These are phyloP conservation scores for Nakazawaea laoshanensis DNA, from an alignment of 805 yeast genomes.

Conservation along the genomic window DNA sequence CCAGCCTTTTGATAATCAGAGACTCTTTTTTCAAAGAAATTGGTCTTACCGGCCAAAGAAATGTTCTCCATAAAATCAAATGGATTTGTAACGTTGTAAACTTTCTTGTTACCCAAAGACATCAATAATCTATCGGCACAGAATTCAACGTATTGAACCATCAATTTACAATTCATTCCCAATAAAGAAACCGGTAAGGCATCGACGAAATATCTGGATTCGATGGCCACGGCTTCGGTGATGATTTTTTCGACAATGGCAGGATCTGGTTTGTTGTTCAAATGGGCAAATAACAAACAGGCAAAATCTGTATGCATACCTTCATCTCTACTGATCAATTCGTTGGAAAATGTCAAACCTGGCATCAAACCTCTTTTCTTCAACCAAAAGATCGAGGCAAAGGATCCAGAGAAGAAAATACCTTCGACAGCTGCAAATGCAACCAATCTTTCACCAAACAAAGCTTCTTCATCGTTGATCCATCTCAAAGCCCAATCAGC, in stretches of 20 bases:
- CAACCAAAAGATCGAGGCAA: conserved; percentile 97
- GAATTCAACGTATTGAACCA: conserved; percentile 98
- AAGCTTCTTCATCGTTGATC: conserved; percentile 82
- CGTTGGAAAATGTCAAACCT: conserved; percentile 95
- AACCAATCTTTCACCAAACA: conserved; percentile 91
- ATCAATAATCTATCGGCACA: conserved; percentile 93
- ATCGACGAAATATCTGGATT: conserved; percentile 89
- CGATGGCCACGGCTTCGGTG: conserved; percentile 92
- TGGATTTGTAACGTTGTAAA: conserved; percentile 84
- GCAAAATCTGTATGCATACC: conserved; percentile 99
- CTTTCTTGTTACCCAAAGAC: conserved; percentile 85
- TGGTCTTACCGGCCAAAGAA: conserved; percentile 96
- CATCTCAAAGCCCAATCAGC: conserved; percentile 99
- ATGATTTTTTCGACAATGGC: conserved; percentile 77
- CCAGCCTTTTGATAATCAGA: conserved; percentile 99
- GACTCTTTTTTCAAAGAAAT: conserved; percentile 98
- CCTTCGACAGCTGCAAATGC: conserved; percentile 99
- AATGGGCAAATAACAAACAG: conserved; percentile 87
- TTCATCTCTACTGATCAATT: conserved; percentile 95
- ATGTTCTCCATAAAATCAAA: conserved; percentile 99
- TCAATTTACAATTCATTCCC: conserved; percentile 90
- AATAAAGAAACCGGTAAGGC: conserved; percentile 89
- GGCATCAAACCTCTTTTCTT: conserved; percentile 99
- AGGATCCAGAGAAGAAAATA: conserved; percentile 96
- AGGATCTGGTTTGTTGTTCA: conserved; percentile 79